A percentile compares a stretch with the other conserved stretches of the same genome.
phyloP scores from a whole-genome alignment of 2,329 filamentous ascomycete genomes.

The Beauveria sp. region DNA sequence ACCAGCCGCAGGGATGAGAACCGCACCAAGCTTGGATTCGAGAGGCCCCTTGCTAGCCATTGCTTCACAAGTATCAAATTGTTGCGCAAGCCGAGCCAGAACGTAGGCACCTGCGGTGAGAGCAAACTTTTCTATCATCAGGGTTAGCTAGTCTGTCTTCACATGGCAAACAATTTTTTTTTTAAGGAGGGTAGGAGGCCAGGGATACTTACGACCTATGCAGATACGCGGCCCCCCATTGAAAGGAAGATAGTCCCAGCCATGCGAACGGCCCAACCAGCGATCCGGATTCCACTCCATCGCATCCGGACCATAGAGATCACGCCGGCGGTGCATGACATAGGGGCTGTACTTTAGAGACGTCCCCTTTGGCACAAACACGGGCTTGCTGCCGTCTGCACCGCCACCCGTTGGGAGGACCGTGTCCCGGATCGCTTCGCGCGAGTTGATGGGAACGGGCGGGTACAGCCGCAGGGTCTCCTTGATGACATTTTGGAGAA shows the following conservation, averaged over 20 bases:
- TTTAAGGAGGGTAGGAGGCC: neutral
- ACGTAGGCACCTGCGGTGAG: neutral
- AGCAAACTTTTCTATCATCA: neutral
- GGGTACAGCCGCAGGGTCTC: constrained; percentile 1
- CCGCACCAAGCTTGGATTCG: neutral
- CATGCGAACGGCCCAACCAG: constrained; percentile 23
- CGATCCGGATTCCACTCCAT: constrained; percentile 22
- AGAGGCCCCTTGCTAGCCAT: neutral
- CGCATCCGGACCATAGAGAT: constrained; percentile 22
- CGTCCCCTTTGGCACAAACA: neutral
- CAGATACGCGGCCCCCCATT: constrained; percentile 30
- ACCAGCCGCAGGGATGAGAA: neutral
- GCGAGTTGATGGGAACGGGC: neutral
- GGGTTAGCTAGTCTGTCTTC: neutral
- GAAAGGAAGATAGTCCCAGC: constrained; percentile 30
- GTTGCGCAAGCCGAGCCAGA: neutral
- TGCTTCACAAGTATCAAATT: neutral
- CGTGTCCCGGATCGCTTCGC: neutral
- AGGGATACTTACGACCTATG: constrained; percentile 2
- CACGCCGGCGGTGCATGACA: constrained; percentile 22
- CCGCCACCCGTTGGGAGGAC: neutral
- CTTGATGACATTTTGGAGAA: neutral
- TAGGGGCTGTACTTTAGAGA: neutral
- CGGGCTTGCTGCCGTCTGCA: neutral
- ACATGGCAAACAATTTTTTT: too few species aligned